Base-by-base conservation (phyloP, 768 basidiomycete genomes). In the Podaxis sp. region DNA sequence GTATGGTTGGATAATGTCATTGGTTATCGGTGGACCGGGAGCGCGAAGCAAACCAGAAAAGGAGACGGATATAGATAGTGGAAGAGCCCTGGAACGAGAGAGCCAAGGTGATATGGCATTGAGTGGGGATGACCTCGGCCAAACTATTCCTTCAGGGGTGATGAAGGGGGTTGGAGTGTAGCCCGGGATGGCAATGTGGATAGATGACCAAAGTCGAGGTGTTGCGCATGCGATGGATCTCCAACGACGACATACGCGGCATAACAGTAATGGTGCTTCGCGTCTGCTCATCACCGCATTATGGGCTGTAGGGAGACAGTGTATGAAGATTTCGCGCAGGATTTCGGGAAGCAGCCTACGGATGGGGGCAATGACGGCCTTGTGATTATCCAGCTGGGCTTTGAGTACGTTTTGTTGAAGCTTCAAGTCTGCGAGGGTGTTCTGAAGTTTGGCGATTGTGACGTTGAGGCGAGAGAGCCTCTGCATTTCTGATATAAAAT, bases 251-350 rank as follows among this genome's bases (percentile, higher is more conserved):
- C 66, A 69, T n/a, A 71, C 49, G 2, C 51, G 67, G 0, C 58
- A 63, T n/a, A 71, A 60, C 11, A 69, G 58, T 1, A 68, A 41
- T 2, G 70, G 70, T 0, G 66, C 58, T 38, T 65, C 62, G 17
- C 54, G 36, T 7, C 36, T n/a, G 54, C 58, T 56, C 54, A 69
- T 64, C 8, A 63, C 58, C 1, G 66, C 55, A 49, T 65, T 66
- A 54, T 64, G 65, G 2, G 33, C 24, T 1, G 22, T 46, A 0
- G 68, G 67, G 28, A 69, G 66, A 38, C 67, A 69, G 6, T 28
- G 54, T 1, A 67, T 10, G 56, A 71, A 71, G 37, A 71, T 67
- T 38, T 66, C 67, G 20, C 65, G 66, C 13, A 71, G 62, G 28
- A 69, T 63, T 38, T 71, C 68, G 22, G 60, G 64, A 3, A 67